Conservation (phyloP, 108 stramenopile species). For the Skeletonema potamos region DNA sequence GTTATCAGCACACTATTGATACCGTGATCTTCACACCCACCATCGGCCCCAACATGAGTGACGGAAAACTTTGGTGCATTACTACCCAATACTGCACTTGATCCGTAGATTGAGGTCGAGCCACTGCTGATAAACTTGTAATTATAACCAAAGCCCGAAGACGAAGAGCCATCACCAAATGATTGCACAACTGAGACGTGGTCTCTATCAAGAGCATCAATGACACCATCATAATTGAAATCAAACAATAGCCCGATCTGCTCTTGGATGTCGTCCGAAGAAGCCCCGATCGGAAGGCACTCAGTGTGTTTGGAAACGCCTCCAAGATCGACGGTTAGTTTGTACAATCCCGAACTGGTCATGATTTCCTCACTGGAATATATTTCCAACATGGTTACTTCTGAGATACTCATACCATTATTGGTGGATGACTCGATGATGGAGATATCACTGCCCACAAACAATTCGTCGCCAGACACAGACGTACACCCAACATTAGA, state of each 20-base stretch:
- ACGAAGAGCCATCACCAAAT: constrained; percentile 53
- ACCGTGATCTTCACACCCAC: constrained; percentile 65
- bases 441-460: constrained; percentile 20
- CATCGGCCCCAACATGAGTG: constrained; percentile 43
- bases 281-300: constrained; percentile 54
- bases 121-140: constrained; percentile 53
- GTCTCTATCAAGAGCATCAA: constrained; percentile 43
- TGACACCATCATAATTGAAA: constrained; percentile 59
- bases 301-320: constrained; percentile 28
- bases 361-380: constrained; percentile 28
- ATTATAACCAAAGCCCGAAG: constrained; percentile 68
- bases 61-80: constrained; percentile 55
- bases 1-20: constrained; percentile 48
- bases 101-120: constrained; percentile 25
- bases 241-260: constrained; percentile 60
- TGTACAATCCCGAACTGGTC: constrained; percentile 39
- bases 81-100: constrained; percentile 57
- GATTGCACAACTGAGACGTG: constrained; percentile 58
- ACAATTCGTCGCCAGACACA: constrained; percentile 20
- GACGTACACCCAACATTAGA: constrained; percentile 19
- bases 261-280: constrained; percentile 51
- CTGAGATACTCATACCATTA: constrained; percentile 25
- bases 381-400: constrained; percentile 30
- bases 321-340: constrained; percentile 31
- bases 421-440: constrained; percentile 36